Evolutionary conservation across 148 eudicot genomes (phyloP).

Genomic region (Persicaria maculosa): DNA sequence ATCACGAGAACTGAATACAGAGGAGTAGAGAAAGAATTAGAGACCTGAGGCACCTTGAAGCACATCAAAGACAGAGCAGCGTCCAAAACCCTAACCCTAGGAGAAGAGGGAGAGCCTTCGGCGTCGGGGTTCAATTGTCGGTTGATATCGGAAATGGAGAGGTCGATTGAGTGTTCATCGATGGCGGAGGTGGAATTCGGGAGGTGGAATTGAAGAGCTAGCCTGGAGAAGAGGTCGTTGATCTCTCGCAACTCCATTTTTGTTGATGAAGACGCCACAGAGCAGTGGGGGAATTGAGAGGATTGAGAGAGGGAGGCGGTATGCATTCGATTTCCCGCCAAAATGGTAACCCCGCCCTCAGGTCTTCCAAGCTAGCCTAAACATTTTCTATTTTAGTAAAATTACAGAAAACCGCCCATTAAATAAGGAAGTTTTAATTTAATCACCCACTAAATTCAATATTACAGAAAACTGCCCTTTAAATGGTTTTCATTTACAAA

Average conservation of each 20-base stretch:
- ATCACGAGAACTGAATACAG: not conserved
- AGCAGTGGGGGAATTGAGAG: not conserved
- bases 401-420: no score
- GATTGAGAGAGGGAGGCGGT: not conserved
- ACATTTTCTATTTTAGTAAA: no score
- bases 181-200: slow-evolving; percentile 22
- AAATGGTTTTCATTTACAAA: no score
- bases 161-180: slow-evolving; percentile 17
- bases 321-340: slow-evolving; percentile 1
- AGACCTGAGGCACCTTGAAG: slow-evolving; percentile 51
- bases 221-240: slow-evolving; percentile 31
- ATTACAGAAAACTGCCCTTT: no score
- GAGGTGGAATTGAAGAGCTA: slow-evolving; percentile 30
- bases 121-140: slow-evolving; percentile 31
- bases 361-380: no score
- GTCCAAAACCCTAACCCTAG: slow-evolving; percentile 47
- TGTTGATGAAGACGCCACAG: not conserved
- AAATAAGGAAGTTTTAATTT: no score
- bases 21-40: not conserved
- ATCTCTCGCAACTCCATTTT: slow-evolving; percentile 28
- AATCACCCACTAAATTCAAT: no score
- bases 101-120: slow-evolving; percentile 8
- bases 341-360: not conserved
- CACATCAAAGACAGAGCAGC: slow-evolving; percentile 51
- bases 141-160: slow-evolving; percentile 29